Base-by-base conservation (phyloP, 2,329 filamentous ascomycete species). In the Penicillium sp. region DNA sequence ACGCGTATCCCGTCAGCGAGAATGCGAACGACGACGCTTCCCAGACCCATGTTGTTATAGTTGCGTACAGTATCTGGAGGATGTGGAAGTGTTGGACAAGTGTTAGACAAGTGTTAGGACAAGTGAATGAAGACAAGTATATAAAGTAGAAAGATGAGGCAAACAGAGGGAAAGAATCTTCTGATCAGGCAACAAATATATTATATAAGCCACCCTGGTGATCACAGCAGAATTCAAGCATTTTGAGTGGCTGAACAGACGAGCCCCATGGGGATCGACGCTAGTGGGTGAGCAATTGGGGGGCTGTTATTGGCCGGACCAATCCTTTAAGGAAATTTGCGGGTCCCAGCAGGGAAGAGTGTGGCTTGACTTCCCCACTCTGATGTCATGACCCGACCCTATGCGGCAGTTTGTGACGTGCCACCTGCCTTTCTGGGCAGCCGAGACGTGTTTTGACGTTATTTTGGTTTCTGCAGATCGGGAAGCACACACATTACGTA, bases 1-100 rank as follows among this genome's bases (percentile, higher is more conserved):
- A 81, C 75, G 63, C 93, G 89, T 66, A 95, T 77, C 70, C 87
- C 80, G 70, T 87, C 88, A 67, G 90, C 87, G 47, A 82, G 74
- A 53, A 82, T 74, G 66, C 90, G 90, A 65, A 96, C 83, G 64
- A 83, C 79, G 60, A 86, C 71, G 61, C 85, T 83, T 46, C 76
- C 73, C 60, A 78, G 77, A 61, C 79, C 83, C 86, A 88, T 89
- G 54, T 59, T 79, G 68, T 20, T 7, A n/a, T 20, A 42, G n/a
- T 18, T 8, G 38, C 20, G 18, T 40, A 18, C n/a, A 40, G 14
- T 5, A 11, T 38, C 33, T 38, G 33, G 11, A 6, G 8, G 20
- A 42, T 20, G 45, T 12, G 18, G 43, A 16, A 18, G 43, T 5
- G 38, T 16, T 42, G 5, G 14, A 42, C 5, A 16, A 42, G 5